Evolutionary conservation across 1,284 basidiomycete species (phyloP).

Genomic region (Tylopilus microsporus): DNA sequence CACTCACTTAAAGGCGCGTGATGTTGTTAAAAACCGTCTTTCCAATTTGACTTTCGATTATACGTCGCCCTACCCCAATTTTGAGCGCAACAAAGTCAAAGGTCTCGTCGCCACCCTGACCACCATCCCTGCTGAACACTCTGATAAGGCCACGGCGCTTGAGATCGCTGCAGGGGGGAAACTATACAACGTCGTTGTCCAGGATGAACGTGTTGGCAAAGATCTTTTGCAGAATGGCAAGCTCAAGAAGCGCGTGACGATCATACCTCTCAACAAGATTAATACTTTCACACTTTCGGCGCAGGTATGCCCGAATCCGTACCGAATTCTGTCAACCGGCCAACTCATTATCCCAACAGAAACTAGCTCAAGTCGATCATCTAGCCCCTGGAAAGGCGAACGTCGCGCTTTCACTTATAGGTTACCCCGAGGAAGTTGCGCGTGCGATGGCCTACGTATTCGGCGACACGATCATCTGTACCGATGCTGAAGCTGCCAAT

Average conservation of each 20-base stretch:
- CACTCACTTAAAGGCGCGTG: conserved; percentile 55
- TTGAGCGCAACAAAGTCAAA: conserved; percentile 85
- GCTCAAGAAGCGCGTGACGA: conserved; percentile 86
- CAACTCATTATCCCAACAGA: conserved; percentile 40
- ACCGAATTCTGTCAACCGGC: not conserved
- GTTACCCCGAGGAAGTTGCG: conserved; percentile 80
- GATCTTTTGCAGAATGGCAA: conserved; percentile 79
- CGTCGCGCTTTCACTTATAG: conserved; percentile 83
- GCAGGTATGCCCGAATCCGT: conserved; percentile 42
- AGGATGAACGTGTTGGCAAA: conserved; percentile 85
- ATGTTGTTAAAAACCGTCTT: conserved; percentile 65
- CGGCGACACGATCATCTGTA: conserved; percentile 88
- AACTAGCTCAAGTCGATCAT: conserved; percentile 70
- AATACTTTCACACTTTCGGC: conserved; percentile 62
- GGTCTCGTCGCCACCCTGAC: conserved; percentile 90
- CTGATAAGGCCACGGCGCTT: conserved; percentile 81
- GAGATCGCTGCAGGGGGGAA: conserved; percentile 91
- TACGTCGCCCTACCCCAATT: conserved; percentile 69
- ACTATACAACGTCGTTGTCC: conserved; percentile 93
- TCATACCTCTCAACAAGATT: conserved; percentile 94
- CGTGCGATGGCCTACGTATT: conserved; percentile 95
- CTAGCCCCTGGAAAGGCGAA: conserved; percentile 83
- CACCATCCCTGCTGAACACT: conserved; percentile 65
- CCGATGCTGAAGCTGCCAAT: conserved; percentile 86
- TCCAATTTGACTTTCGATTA: conserved; percentile 84